Base-by-base conservation (phyloP, 108 stramenopile genomes). In the Conticribra weissflogii region DNA sequence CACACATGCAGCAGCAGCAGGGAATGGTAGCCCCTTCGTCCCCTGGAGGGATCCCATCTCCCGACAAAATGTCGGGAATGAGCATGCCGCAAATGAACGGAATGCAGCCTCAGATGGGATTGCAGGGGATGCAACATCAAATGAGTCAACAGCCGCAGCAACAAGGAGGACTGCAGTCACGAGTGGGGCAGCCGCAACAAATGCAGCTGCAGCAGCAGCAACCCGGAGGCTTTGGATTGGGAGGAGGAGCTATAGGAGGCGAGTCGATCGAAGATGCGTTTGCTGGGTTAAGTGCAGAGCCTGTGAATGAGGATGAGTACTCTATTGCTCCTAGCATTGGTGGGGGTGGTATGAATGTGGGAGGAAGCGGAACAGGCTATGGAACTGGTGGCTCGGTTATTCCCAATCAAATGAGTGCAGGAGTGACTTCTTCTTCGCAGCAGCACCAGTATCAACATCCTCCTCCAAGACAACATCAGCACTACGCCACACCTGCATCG, bases 211-310 rank as follows among this genome's bases (percentile, higher is more conserved):
- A 46, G n/a, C 36, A 24, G n/a, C 54, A 67, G 52, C 65, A 56
- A 65, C 59, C 54, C 33, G 4, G 64, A 61, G 22, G 47, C 45
- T 12, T 47, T 30, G 60, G 33, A 22, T 34, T 19, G 19, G 86
- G 88, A 27, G 86, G 83, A 30, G 65, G 81, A 78, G 82, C 76
- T 47, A 83, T 95, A 54, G 81, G 88, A 27, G 86, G 83, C 29
- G 65, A 83, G 76, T 82, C 76, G 44, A 83, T 95, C 53, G 81
- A 84, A 46, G 91, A 95, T 72, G 93, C 93, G 16, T 95, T 92
- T 71, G 93, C 91, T 29, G 93, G 88, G 28, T 48, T 95, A 24
- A 80, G 58, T 50, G 54, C 68, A 28, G 31, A 75, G 32, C 70
- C 70, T 57, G 68, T 73, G 25, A 28, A 19, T 25, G 69, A 64